phyloP scores from a whole-genome alignment of 768 basidiomycete species.

The Xerocomellus chrysenteron region DNA sequence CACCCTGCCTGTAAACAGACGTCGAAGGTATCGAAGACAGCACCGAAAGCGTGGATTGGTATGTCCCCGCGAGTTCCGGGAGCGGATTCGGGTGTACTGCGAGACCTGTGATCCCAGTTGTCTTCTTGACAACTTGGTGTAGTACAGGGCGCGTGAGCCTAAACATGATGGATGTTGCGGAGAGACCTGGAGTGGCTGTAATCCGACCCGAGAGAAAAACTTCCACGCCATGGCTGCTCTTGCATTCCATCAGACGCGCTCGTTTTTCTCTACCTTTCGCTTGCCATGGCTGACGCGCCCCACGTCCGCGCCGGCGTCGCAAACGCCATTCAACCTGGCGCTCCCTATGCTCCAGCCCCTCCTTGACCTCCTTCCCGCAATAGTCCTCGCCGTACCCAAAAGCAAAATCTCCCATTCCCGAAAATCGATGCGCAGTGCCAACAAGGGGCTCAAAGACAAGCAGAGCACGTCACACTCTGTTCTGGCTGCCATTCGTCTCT shows the following conservation, averaged over 20 bases:
- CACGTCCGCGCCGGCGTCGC: conserved; percentile 19
- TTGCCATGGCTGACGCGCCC: conserved; percentile 26
- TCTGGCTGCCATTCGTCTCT: neutral
- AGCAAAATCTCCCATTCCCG: conserved; percentile 90
- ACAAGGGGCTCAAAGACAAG: conserved; percentile 94
- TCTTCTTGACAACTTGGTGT: conserved; percentile 61
- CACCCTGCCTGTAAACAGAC: conserved; percentile 87
- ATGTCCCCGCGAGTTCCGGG: conserved; percentile 71
- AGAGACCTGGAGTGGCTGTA: conserved; percentile 14
- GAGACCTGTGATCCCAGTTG: conserved; percentile 88
- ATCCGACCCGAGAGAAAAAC: neutral
- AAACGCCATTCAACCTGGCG: conserved; percentile 33
- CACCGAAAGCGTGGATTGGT: conserved; percentile 70
- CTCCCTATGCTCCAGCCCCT: conserved; percentile 47
- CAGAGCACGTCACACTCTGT: conserved; percentile 52
- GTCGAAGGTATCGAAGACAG: conserved; percentile 73
- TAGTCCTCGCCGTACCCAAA: conserved; percentile 92
- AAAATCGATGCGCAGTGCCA: conserved; percentile 92
- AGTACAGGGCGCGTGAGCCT: conserved; percentile 72
- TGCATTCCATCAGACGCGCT: conserved; percentile 34
- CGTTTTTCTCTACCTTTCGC: conserved; percentile 23
- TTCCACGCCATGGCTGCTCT: conserved; percentile 40
- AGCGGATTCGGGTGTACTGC: conserved; percentile 83
- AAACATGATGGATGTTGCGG: conserved; percentile 53
- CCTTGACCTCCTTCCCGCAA: conserved; percentile 79